A percentile compares a stretch with the other conserved stretches of the same genome.
Evolutionary conservation across 2,329 filamentous ascomycete genomes (phyloP).

Genomic region (Colletotrichum paranaense): DNA sequence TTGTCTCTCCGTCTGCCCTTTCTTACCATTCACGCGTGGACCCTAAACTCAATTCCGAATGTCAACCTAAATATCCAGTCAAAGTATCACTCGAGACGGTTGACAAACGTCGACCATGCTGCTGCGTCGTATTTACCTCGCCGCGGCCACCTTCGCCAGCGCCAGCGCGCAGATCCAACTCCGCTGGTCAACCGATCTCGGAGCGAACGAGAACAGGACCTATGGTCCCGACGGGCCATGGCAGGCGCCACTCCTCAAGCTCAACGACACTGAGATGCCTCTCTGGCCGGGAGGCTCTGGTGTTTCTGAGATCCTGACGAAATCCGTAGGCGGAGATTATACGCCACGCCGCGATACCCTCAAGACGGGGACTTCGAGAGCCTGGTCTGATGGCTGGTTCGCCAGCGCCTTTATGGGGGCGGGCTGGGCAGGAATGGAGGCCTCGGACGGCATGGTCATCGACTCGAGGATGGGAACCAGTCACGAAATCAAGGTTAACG

Average conservation of each 20-base stretch:
- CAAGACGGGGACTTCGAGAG: neutral
- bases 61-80: neutral
- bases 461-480: neutral
- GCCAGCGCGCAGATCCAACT: neutral
- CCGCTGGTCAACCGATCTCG: constrained; percentile 5
- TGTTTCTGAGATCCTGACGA: neutral
- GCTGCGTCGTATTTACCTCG: neutral
- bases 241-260: neutral
- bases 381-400: neutral
- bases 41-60: neutral
- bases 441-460: constrained; percentile 1
- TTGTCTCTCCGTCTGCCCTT: neutral
- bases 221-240: constrained; percentile 20
- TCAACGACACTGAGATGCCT: neutral
- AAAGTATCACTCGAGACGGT: neutral
- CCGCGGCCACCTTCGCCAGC: neutral
- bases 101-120: neutral
- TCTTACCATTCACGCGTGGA: neutral
- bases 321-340: neutral
- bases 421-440: neutral
- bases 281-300: constrained; percentile 9
- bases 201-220: neutral
- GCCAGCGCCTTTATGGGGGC: neutral
- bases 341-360: neutral
- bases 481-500: neutral